These are phyloP conservation scores for Capsicum pubescens DNA, from an alignment of 257 asterid species.

Conservation along the genomic window DNA sequence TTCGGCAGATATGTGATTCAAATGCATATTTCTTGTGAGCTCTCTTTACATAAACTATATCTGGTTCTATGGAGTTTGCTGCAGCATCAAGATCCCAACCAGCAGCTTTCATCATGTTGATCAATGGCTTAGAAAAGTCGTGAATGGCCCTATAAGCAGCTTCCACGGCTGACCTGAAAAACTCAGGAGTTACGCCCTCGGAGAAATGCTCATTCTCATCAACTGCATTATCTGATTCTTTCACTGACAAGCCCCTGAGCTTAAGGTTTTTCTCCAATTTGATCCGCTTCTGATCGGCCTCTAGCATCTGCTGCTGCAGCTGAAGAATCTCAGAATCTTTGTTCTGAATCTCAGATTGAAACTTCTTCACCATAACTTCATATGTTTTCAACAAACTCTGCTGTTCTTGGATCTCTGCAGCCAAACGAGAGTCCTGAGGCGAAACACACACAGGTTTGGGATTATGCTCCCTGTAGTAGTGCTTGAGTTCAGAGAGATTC, in stretches of 20 bases:
- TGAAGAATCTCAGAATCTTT: constrained; percentile 89
- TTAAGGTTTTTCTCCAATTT: constrained; percentile 95
- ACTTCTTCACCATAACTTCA: constrained; percentile 97
- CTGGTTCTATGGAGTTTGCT: constrained; percentile 86
- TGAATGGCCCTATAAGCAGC: constrained; percentile 87
- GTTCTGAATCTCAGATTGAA: constrained; percentile 98
- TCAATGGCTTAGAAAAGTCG: constrained; percentile 93
- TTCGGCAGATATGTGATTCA: constrained; percentile 92
- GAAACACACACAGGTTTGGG: constrained; percentile 91
- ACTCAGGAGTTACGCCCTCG: constrained; percentile 72
- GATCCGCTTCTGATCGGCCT: constrained; percentile 84
- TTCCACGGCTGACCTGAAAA: constrained; percentile 76
- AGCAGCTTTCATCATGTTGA: constrained; percentile 99
- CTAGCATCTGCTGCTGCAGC: constrained; percentile 90
- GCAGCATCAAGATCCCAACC: constrained; percentile 99
- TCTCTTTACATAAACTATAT: constrained; percentile 75
- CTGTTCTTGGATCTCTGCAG: constrained; percentile 98
- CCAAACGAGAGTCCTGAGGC: constrained; percentile 95
- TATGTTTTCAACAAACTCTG: constrained; percentile 93
- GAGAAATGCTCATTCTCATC: constrained; percentile 54
- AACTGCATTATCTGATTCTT: constrained; percentile 75
- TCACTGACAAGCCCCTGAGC: constrained; percentile 87
- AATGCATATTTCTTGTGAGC: constrained; percentile 98
- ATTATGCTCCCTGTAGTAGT: constrained; percentile 90
- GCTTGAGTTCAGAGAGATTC: constrained; percentile 92